Evolutionary conservation across 106 monocot species (phyloP), one percentile per base, ranked within the genome.

Genomic region (Apostasia shenzhenica): DNA sequence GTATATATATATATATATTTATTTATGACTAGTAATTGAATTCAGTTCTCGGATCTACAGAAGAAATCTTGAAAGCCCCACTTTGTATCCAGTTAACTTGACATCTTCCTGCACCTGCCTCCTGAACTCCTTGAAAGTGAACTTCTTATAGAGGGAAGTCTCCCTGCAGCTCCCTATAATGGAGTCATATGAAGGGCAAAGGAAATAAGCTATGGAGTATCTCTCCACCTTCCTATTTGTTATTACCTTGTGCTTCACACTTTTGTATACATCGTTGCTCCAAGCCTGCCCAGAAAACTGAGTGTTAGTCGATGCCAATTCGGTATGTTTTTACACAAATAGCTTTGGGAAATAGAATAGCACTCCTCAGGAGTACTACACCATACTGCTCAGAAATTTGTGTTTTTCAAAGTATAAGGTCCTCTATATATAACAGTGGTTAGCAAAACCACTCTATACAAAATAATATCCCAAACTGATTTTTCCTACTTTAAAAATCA

Each of bases 91-190:
- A 14, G 65, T 83, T 50, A 10, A 71, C 71, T 86, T 78, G 68
- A 86, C 86, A 63, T 90, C 90, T 12, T 83, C 83, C 38, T 81
- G 81, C 67, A 86, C 90, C 68, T 90, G 90, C 14, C 43, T 68
- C 53, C 81, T 86, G 68, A 78, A 90, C 81, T 90, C 83, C 41
- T 73, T 78, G 66, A 90, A 86, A 41, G 85, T 85, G 83, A 85
- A 90, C 14, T 68, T 80, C 67, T 56, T 72, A 64, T 85, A 90
- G 55, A 45, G 70, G 1, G 78, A 78, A 40, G 72, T 44, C 57
- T 76, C 73, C 48, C 10, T 69, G 75, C 76, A 79, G 12, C 72
- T 76, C 5, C 72, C 75, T 70, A 79, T 72, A 8, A 40, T 68
- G 12, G 69, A 69, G 37, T 82, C 77, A 41, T 77, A 70, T n/a